A percentile compares a stretch with the other conserved stretches of the same genome.
phyloP scores from a whole-genome alignment of 2,329 filamentous ascomycete genomes.

The Cordyceps farinosa region DNA sequence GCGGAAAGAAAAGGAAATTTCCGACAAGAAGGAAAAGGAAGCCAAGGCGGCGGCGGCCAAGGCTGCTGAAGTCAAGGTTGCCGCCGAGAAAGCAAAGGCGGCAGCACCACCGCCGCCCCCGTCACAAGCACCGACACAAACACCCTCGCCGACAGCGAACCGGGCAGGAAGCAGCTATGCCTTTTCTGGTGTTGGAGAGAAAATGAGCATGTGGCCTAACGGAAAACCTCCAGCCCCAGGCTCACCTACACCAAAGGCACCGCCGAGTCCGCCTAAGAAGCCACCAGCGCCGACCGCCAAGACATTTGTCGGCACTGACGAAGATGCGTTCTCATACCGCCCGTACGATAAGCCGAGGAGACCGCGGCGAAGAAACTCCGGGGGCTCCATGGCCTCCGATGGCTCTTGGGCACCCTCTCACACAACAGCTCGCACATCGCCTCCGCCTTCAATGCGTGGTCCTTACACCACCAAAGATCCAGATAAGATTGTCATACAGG shows the following conservation, averaged over 20 bases:
- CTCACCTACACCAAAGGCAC: slow-evolving; percentile 28
- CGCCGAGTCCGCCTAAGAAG: slow-evolving; percentile 35
- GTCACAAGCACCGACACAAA: slow-evolving; percentile 8
- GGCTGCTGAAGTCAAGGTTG: slow-evolving; percentile 26
- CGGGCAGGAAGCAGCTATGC: slow-evolving; percentile 56
- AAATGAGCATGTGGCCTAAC: slow-evolving; percentile 66
- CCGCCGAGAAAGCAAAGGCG: slow-evolving; percentile 28
- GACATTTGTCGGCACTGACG: slow-evolving; percentile 58
- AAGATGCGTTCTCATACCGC: slow-evolving; percentile 68
- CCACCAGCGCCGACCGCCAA: slow-evolving; percentile 50
- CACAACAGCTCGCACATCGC: slow-evolving; percentile 78
- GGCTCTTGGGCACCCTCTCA: slow-evolving; percentile 83
- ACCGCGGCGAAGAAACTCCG: slow-evolving; percentile 57
- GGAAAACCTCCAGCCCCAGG: slow-evolving; percentile 46
- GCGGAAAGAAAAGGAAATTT: slow-evolving; percentile 36
- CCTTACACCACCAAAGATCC: slow-evolving; percentile 87
- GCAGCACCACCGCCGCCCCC: slow-evolving; percentile 15
- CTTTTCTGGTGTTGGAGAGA: slow-evolving; percentile 63
- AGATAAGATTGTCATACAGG: slow-evolving; percentile 92
- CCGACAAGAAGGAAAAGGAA: slow-evolving; percentile 33
- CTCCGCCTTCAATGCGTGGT: slow-evolving; percentile 72
- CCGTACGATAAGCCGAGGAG: slow-evolving; percentile 70
- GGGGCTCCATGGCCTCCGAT: slow-evolving; percentile 72
- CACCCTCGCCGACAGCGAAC: slow-evolving; percentile 11
- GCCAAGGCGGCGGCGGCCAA: slow-evolving; percentile 27